Evolutionary conservation across 1,284 basidiomycete genomes (phyloP).

Genomic region (Leccinum griseonigrum): DNA sequence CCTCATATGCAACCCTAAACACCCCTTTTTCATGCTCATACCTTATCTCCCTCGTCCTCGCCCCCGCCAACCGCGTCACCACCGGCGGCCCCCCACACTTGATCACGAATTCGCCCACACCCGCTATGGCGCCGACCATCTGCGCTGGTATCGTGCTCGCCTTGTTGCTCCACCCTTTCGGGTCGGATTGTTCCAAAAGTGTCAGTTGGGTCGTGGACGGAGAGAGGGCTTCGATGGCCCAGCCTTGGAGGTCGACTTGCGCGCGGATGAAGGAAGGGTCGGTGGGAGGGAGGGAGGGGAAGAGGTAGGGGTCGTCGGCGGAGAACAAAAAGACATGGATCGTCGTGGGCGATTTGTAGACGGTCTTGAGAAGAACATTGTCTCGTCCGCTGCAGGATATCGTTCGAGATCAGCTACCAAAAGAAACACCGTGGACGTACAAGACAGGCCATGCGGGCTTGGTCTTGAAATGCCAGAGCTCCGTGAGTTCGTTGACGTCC

Average conservation of each 20-base stretch:
- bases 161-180: conserved; percentile 97
- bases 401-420: conserved; percentile 5
- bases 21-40: conserved; percentile 88
- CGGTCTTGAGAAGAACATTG: conserved; percentile 87
- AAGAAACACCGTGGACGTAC: conserved; percentile 46
- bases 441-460: conserved; percentile 90
- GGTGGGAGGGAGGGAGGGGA: conserved; percentile 73
- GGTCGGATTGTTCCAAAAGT: conserved; percentile 94
- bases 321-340: conserved; percentile 98
- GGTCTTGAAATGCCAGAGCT: conserved; percentile 88
- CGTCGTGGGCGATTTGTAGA: conserved; percentile 95
- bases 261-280: conserved; percentile 85
- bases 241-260: conserved; percentile 94
- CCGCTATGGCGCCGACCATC: conserved; percentile 85
- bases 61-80: conserved; percentile 81
- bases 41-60: conserved; percentile 66
- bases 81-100: conserved; percentile 93
- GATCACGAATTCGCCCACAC: conserved; percentile 92
- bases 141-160: conserved; percentile 82
- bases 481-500: conserved; percentile 89
- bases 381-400: conserved; percentile 74
- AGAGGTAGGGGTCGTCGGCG: conserved; percentile 83
- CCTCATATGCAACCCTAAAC: conserved; percentile 86
- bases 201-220: conserved; percentile 95
- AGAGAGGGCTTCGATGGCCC: conserved; percentile 94